Conservation (phyloP, 306 rosid genomes). For the Trifolium repens region DNA sequence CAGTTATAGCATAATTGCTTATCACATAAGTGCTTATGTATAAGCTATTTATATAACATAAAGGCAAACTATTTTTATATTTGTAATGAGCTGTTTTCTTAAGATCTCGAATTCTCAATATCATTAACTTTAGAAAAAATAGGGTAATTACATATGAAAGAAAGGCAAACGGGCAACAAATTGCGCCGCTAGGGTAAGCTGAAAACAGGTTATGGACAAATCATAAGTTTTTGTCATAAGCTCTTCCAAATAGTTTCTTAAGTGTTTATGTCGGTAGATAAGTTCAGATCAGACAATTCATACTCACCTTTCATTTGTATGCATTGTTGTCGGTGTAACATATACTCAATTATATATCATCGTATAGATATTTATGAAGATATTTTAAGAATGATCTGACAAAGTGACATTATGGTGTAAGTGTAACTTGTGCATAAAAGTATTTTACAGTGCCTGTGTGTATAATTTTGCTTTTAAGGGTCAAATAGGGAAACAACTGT, state of each 20-base stretch:
- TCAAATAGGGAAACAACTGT: not conserved
- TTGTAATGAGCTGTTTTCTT: not conserved
- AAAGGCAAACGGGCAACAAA: too few relatives aligned
- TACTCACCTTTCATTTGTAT: not conserved
- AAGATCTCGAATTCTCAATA: too few relatives aligned
- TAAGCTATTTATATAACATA: not conserved
- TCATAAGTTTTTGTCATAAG: not conserved
- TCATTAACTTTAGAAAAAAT: too few relatives aligned
- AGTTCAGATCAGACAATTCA: not conserved
- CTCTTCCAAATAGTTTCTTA: not conserved
- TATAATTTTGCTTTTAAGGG: not conserved
- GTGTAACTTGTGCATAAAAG: not conserved
- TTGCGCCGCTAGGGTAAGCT: too few relatives aligned
- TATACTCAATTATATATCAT: not conserved
- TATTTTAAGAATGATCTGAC: not conserved
- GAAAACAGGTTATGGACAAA: not conserved
- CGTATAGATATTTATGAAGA: not conserved
- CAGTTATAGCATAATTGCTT: not conserved
- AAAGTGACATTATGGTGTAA: not conserved
- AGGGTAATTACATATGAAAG: too few relatives aligned
- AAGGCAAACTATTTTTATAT: not conserved
- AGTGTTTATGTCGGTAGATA: not conserved
- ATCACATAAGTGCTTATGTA: not conserved
- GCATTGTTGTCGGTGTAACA: not conserved
- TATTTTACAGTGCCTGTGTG: not conserved